These are phyloP conservation scores for Zymoseptoria passerinii DNA, from an alignment of 2,329 filamentous ascomycete genomes.

Conservation along the genomic window DNA sequence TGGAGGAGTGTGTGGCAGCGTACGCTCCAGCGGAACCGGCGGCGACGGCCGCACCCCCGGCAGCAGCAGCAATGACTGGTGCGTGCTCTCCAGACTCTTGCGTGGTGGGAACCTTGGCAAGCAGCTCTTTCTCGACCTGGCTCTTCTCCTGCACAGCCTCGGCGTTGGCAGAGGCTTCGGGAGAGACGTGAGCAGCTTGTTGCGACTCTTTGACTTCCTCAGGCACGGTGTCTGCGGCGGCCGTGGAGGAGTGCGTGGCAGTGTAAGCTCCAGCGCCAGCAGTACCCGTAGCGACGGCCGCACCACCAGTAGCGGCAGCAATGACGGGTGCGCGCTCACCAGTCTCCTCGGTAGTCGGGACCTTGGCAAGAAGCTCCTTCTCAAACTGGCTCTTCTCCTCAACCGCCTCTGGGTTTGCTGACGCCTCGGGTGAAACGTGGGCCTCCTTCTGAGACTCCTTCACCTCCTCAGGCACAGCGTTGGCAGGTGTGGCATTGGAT, in stretches of 20 bases:
- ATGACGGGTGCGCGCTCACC: conserved; percentile 39
- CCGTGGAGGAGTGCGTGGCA: conserved; percentile 3
- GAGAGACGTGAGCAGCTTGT: conserved; percentile 37
- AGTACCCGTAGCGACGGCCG: conserved; percentile 21
- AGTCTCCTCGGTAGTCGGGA: conserved; percentile 32
- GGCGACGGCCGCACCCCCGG: conserved; percentile 28
- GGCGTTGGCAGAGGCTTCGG: conserved; percentile 63
- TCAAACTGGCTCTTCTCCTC: conserved; percentile 68
- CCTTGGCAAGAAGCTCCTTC: conserved; percentile 61
- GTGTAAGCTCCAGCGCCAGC: not conserved
- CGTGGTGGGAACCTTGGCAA: conserved; percentile 47
- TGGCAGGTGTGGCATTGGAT: conserved; percentile 4
- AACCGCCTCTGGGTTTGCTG: conserved; percentile 60
- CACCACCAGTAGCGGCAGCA: conserved; percentile 30
- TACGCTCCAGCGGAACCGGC: conserved; percentile 1
- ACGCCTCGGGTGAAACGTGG: conserved; percentile 57
- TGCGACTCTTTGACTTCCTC: conserved; percentile 24
- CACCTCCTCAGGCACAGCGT: conserved; percentile 24
- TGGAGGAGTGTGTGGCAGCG: not conserved
- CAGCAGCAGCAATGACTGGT: conserved; percentile 33
- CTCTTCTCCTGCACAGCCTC: conserved; percentile 68
- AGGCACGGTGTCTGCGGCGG: conserved; percentile 17
- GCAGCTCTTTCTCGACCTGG: conserved; percentile 63
- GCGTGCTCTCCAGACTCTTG: conserved; percentile 39
- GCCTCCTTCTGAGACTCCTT: conserved; percentile 25